Conservation (phyloP, 2,329 filamentous ascomycete genomes). For the Mycosphaerella sp. region DNA sequence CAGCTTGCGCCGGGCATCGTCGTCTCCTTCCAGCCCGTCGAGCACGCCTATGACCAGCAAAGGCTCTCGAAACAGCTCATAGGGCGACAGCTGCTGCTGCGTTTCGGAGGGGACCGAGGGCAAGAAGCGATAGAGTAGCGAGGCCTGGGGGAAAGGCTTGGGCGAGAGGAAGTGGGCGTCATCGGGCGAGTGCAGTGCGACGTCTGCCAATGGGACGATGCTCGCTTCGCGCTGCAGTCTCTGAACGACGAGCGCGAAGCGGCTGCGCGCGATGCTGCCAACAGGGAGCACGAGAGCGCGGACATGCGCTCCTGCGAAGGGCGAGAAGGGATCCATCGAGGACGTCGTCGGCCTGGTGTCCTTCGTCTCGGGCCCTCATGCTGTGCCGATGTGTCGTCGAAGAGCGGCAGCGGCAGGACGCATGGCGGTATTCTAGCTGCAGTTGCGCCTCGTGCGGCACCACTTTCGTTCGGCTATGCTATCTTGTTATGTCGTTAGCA, state of each 20-base stretch:
- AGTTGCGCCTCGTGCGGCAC: too few relatives aligned
- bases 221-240: slow-evolving; percentile 73
- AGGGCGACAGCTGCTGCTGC: slow-evolving; percentile 73
- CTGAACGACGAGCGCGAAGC: slow-evolving; percentile 72
- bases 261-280: slow-evolving; percentile 73
- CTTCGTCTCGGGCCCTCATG: not conserved
- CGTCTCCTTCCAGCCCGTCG: slow-evolving; percentile 60
- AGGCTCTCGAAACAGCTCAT: slow-evolving; percentile 83
- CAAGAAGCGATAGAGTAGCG: slow-evolving; percentile 81
- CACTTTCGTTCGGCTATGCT: too few relatives aligned
- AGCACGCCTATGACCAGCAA: slow-evolving; percentile 77
- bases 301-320: slow-evolving; percentile 84
- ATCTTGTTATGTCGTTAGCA: too few relatives aligned
- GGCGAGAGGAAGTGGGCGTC: slow-evolving; percentile 56
- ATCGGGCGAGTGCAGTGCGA: slow-evolving; percentile 13
- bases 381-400: not conserved
- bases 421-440: too few relatives aligned
- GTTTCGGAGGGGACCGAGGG: slow-evolving; percentile 73
- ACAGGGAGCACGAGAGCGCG: slow-evolving; percentile 81
- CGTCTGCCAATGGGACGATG: slow-evolving; percentile 45
- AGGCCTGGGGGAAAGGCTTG: slow-evolving; percentile 75
- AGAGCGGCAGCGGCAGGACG: not conserved
- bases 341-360: not conserved
- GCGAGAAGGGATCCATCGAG: slow-evolving; percentile 68
- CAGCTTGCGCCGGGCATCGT: slow-evolving; percentile 42